Percentiles rank a stretch among this genome's conserved stretches.
Evolutionary conservation across 768 basidiomycete genomes (phyloP).

Genomic region (Mycena sanguinolenta): DNA sequence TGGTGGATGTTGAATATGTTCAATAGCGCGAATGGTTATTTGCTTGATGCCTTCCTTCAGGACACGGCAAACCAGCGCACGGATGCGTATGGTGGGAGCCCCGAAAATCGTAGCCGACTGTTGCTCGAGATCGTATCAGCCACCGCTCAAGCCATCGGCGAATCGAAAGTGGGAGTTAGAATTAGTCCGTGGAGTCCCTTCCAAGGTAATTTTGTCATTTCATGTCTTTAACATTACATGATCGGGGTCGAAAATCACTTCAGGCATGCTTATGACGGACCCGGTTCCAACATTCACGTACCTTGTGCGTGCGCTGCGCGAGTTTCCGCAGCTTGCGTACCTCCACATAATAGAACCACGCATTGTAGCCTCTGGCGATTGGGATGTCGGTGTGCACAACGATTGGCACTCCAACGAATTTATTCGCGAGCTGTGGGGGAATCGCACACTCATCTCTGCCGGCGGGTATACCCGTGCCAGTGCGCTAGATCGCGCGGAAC

Average conservation of each 20-base stretch:
- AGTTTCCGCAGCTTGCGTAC: constrained; percentile 17
- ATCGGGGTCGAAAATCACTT: background rate
- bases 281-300: constrained; percentile 22
- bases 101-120: constrained; percentile 19
- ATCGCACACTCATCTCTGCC: constrained; percentile 8
- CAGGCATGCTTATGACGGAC: background rate
- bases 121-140: constrained; percentile 20
- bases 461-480: constrained; percentile 15
- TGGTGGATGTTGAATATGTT: background rate
- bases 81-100: constrained; percentile 24
- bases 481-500: constrained; percentile 8
- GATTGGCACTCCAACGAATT: constrained; percentile 9
- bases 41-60: constrained; percentile 21
- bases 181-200: constrained; percentile 23
- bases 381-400: background rate
- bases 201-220: constrained; percentile 3
- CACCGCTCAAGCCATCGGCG: constrained; percentile 9
- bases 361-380: background rate
- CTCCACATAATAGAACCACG: constrained; percentile 22
- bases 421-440: background rate
- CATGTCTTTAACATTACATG: background rate
- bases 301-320: constrained; percentile 3
- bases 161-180: constrained; percentile 15
- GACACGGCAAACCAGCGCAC: constrained; percentile 23
- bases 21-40: constrained; percentile 22